These are phyloP conservation scores for Cryphonectria carpinicola DNA, from an alignment of 2,329 filamentous ascomycete genomes.

Conservation along the genomic window DNA sequence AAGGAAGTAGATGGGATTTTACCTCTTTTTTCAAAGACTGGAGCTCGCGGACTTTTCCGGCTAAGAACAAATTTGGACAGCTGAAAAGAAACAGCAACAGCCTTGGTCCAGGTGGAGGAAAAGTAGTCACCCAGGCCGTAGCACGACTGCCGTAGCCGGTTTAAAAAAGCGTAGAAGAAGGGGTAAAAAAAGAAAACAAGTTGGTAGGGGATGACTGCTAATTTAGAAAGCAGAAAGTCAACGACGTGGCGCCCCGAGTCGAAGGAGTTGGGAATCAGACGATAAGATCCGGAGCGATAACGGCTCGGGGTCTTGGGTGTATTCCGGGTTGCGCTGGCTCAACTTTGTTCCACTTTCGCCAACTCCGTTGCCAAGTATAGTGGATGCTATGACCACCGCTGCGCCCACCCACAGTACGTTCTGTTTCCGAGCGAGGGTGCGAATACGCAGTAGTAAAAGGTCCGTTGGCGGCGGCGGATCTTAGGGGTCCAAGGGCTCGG, in stretches of 20 bases:
- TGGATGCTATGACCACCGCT: not conserved
- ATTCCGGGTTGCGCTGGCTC: conserved; percentile 1
- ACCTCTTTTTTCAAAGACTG: not conserved
- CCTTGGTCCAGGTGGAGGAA: not conserved
- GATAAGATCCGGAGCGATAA: conserved; percentile 16
- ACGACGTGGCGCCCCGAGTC: conserved; percentile 15
- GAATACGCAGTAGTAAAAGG: not conserved
- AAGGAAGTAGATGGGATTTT: not conserved
- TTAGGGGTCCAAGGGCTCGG: not conserved
- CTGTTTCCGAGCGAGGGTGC: not conserved
- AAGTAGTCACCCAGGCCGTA: conserved; percentile 2
- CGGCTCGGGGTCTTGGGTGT: conserved; percentile 1
- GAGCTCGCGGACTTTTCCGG: conserved; percentile 3
- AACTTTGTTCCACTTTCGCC: not conserved
- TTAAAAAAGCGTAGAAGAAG: not conserved
- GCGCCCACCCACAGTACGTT: not conserved
- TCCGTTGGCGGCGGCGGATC: not conserved
- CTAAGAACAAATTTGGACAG: not conserved
- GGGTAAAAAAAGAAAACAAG: not conserved
- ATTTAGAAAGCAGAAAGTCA: conserved; percentile 3
- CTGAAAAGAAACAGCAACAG: not conserved
- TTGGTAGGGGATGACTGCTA: too few relatives aligned
- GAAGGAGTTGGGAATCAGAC: conserved; percentile 7
- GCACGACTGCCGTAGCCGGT: conserved; percentile 1
- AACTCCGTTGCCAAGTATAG: not conserved